Base-by-base conservation (phyloP, 2,329 filamentous ascomycete species). In the Aspergillus intermedius region DNA sequence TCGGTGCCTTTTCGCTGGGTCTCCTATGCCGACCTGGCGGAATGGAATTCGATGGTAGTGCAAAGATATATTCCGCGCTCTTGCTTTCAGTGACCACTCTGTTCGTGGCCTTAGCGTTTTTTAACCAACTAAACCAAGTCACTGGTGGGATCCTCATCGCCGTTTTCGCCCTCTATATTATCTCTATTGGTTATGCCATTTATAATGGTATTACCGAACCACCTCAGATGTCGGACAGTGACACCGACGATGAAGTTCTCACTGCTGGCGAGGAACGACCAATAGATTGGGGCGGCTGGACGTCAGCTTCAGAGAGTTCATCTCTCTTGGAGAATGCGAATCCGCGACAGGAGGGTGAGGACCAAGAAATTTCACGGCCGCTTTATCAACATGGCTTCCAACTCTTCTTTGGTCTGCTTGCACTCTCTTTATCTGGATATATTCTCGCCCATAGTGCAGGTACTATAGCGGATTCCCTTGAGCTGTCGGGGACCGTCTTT, bases 1-100 rank as follows among this genome's bases (percentile, higher is more conserved):
- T 79, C 2, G 77, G 77, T 13, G 77, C 77, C 10, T 80, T 80
- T 55, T 77, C 76, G 1, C 64, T 80, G 1, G 77, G 76, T 4
- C 64, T 80, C 1, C 56, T 79, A 3, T 76, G 71, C 54, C 63
- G 70, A 49, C 58, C 61, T 6, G 53, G 54, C 1, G 45, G 50
- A 1, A 58, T 69, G 9, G 42, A 49, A 1, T 79, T 78, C 49
- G 77, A 79, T 52, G 54, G 57, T n/a, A 77, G 73, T 49, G 67
- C 75, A 1, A 74, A 71, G 50, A 63, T 77, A 10, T 79, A 79
- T 53, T 70, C 74, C 1, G 57, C 62, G 1, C 48, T 77, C 8
- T 59, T 74, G 9, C 62, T 77, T 5, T 54, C 62, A 1, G 34
- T 77, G 4, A 77, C 74, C 0, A 71, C 69, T 0, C 21, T 60